Evolutionary conservation across 1,284 basidiomycete species (phyloP), one percentile per base, ranked within the genome.

Genomic region (Abortiporus biennis): DNA sequence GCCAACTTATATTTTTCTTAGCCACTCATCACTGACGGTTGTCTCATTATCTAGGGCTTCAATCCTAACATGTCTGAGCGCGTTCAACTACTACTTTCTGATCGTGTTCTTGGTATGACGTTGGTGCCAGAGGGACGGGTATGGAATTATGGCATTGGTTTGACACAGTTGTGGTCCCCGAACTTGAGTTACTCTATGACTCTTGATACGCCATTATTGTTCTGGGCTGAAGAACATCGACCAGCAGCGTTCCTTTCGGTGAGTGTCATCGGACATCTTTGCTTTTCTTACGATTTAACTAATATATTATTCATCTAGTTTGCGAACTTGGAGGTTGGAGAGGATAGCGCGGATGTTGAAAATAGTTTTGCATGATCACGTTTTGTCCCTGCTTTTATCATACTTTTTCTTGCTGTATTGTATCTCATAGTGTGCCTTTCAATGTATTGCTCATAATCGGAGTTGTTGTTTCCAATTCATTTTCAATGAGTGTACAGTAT

Each of bases 51-150:
- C n/a, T 29, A 80, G 65, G 92, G 93, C 33, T 99, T 95, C 73
- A 97, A 95, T 62, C 87, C 93, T 20, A 92, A 89, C 52, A 98
- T 98, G 95, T 94, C 93, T 2, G 94, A 96, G 62, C 82, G 92
- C 24, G 93, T 96, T 20, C 96, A 99, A 64, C 72, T 99, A 31
- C 71, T 99, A 47, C 72, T 99, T 16, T 96, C 92, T 17, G 96
- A 99, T 63, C 86, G 92, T 48, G 84, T 96, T 49, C 72, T 94
- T 12, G 91, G 89, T 25, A 91, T 92, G 84, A 93, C 90, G 1
- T 67, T 94, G 6, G 88, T 93, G 9, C 91, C 91, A 0, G 90
- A 93, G 59, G 92, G 92, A 49, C 82, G 80, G 46, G 81, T 93
- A 22, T 95, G 93, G 92, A 95, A 94, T 63, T 94, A 94, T 56